phyloP scores from a whole-genome alignment of 2,329 filamentous ascomycete genomes.

The Lachnellula cervina region DNA sequence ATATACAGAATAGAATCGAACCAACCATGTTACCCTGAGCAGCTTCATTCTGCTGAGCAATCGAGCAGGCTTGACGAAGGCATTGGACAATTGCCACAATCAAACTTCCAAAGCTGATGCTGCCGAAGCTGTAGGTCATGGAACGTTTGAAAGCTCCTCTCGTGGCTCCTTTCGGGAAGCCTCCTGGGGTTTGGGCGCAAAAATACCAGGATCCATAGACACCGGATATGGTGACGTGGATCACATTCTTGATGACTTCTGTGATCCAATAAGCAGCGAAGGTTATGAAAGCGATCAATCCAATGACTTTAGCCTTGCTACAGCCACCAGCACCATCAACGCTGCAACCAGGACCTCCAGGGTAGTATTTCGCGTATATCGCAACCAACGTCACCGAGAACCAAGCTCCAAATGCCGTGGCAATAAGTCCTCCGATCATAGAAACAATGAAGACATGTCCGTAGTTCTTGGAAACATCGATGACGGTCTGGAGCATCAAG shows the following conservation, averaged over 20 bases:
- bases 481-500: slow-evolving; percentile 79
- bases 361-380: slow-evolving; percentile 80
- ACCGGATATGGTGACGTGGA: slow-evolving; percentile 81
- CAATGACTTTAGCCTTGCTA: slow-evolving; percentile 72
- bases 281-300: slow-evolving; percentile 78
- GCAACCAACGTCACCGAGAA: slow-evolving; percentile 81
- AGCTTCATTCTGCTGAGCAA: slow-evolving; percentile 64
- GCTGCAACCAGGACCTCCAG: slow-evolving; percentile 46
- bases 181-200: slow-evolving; percentile 52
- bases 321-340: slow-evolving; percentile 48
- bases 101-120: slow-evolving; percentile 80
- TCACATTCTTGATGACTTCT: slow-evolving; percentile 90
- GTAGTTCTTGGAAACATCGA: slow-evolving; percentile 77
- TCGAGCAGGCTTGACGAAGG: slow-evolving; percentile 73
- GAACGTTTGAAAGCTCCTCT: slow-evolving; percentile 77
- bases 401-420: slow-evolving; percentile 75
- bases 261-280: slow-evolving; percentile 94
- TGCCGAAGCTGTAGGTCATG: slow-evolving; percentile 87
- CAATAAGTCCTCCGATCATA: slow-evolving; percentile 73
- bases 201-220: slow-evolving; percentile 96
- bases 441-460: slow-evolving; percentile 86
- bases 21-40: slow-evolving; percentile 65
- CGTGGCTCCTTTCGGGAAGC: slow-evolving; percentile 73
- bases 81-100: slow-evolving; percentile 84
- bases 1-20: slow-evolving; percentile 63